Base-by-base conservation (phyloP, 768 basidiomycete species). In the Mrakia gelida region DNA sequence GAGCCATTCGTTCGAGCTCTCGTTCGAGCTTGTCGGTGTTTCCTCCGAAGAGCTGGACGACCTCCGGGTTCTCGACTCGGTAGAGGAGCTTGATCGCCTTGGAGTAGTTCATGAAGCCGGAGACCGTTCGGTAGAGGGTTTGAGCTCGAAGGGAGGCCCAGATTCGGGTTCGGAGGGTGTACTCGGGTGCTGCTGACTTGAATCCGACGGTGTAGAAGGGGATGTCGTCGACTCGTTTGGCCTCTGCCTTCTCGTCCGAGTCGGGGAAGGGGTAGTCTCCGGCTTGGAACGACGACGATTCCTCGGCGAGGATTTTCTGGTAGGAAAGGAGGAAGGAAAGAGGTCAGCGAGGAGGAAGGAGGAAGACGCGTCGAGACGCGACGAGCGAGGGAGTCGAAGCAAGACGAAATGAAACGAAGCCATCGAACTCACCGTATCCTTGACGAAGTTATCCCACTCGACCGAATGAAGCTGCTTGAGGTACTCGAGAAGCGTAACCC, bases 71-170 rank as follows among this genome's bases (percentile, higher is more conserved):
- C 87, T 99, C 97, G 62, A 99, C 97, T 76, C 96, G 94, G 85
- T 98, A 96, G n/a, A 99, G 89, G 52, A 99, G 87, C 84, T 99
- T 99, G 90, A 99, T 98, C 18, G 97, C 97, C 87, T 99, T 99
- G 81, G 93, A 91, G 85, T 99, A 98, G 86, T 99, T 99, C 97
- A 98, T 98, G 93, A 99, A 98, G 73, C 97, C 97, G 52, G 97
- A 98, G 26, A 99, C 96, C 21, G 97, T 99, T 80, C 97, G 91
- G 84, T 99, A 98, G 28, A 99, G 89, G 2, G 97, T 99, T 87
- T 99, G 97, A 26, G 97, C 97, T 75, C 97, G 93, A 13, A 99
- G 89, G 8, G 96, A 98, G 13, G 97, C 95, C 97, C 97, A 99
- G 82, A 99, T 99, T 83, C 97, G 91, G 11, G 97, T 99, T 79